These are phyloP conservation scores for Theileria sp. DNA, from an alignment of 169 alveolate genomes.

Conservation along the genomic window DNA sequence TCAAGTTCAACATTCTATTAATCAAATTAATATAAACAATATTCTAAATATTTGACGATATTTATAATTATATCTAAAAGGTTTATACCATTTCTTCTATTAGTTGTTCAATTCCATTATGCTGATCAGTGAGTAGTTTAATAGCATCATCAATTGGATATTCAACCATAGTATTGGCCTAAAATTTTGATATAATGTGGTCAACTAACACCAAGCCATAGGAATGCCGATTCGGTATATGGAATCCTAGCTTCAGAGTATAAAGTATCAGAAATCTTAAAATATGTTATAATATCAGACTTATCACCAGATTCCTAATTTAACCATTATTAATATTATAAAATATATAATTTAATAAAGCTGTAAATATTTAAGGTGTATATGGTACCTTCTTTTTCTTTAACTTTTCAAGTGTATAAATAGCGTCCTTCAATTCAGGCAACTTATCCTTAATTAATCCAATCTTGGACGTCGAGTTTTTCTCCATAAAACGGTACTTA, in stretches of 20 bases:
- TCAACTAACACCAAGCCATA: conserved; percentile 83
- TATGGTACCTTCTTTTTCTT: conserved; percentile 35
- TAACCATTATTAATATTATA: background rate
- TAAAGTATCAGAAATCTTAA: conserved; percentile 79
- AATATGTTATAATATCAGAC: conserved; percentile 45
- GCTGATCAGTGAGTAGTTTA: conserved; percentile 75
- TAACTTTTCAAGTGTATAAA: conserved; percentile 37
- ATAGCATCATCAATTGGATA: conserved; percentile 84
- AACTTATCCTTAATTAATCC: conserved; percentile 67
- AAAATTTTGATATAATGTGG: background rate
- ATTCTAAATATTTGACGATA: too few relatives aligned
- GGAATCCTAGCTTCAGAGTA: conserved; percentile 81
- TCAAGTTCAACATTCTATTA: conserved; percentile 76
- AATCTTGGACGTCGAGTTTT: conserved; percentile 67
- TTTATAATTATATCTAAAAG: background rate
- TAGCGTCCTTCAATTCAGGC: conserved; percentile 76
- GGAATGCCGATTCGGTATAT: conserved; percentile 77
- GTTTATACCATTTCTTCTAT: conserved; percentile 32
- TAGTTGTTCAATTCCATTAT: conserved; percentile 27
- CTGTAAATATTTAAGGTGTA: background rate
- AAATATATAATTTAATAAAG: background rate
- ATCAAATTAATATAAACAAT: background rate
- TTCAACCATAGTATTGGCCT: conserved; percentile 87
- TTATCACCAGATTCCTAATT: conserved; percentile 33
- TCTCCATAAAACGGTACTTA: conserved; percentile 77